Evolutionary conservation across 306 rosid genomes (phyloP), one percentile per base, ranked within the genome.

Genomic region (Lupinus albus): DNA sequence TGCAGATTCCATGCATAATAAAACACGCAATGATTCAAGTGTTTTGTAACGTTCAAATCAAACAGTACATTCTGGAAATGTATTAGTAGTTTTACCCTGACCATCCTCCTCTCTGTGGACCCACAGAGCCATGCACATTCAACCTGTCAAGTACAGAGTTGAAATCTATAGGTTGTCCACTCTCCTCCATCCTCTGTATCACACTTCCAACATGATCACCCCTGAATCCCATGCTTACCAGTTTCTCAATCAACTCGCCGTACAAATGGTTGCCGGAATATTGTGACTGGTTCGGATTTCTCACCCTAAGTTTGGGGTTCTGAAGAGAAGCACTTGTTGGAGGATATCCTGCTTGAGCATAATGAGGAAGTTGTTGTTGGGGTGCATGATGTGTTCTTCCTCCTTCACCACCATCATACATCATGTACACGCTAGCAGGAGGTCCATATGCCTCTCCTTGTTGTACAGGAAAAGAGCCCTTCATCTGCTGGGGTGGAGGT

Each of bases 171-270:
- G 94, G 83, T 59, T 90, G 95, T 12, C 99, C 95, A 48, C 85
- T 86, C 63, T 90, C 99, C 76, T 94, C 99, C 97, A 94, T 86
- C 85, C 96, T 85, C 84, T 88, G 96, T 72, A 94, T 94, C 67
- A 94, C 89, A n/a, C 83, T 85, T 2, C 74, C 88, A 61, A 82
- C 86, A 20, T 83, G 92, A 46, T 94, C 99, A 11, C 84, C 79
- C 84, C 95, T 83, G 83, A 81, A 94, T 28, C 99, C 99, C 99
- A 94, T 94, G 89, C 55, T 77, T 30, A 32, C 82, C 77, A 90
- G 2, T 70, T 94, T 94, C 81, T 94, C 99, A 16, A 94, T 82
- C 80, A 90, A 71, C 48, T 94, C 99, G n/a, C 55, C 76, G 48
- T 85, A 84, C 2, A 95, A 97, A 30, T 94, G 94, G 84, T 78